These are phyloP conservation scores for Fusarium cyanostomum DNA, from an alignment of 2,329 filamentous ascomycete genomes.

Conservation along the genomic window DNA sequence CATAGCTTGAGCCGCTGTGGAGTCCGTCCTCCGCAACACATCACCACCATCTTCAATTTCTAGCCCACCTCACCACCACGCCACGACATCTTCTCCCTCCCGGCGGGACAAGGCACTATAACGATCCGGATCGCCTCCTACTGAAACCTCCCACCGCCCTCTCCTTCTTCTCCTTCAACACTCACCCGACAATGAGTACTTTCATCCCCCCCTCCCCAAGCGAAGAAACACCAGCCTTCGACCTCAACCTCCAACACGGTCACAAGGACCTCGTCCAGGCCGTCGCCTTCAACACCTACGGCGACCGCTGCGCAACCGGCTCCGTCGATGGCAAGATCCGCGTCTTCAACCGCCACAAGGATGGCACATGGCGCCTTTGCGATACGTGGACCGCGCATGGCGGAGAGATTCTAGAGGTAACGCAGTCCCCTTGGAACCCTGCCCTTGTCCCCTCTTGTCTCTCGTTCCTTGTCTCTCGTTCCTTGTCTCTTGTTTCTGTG, in stretches of 20 bases:
- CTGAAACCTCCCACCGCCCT: not conserved
- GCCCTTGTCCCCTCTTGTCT: conserved; percentile 12
- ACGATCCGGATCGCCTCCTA: not conserved
- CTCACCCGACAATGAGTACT: conserved; percentile 40
- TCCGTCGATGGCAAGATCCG: conserved; percentile 93
- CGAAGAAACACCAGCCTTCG: conserved; percentile 61
- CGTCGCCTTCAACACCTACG: conserved; percentile 91
- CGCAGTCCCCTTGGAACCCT: conserved; percentile 41
- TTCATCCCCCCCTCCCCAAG: conserved; percentile 48
- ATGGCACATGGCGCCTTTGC: conserved; percentile 79
- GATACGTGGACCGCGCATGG: conserved; percentile 93
- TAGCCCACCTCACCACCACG: conserved; percentile 15
- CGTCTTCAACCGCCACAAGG: conserved; percentile 86
- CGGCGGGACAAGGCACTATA: not conserved
- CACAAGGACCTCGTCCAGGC: conserved; percentile 85
- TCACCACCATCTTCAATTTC: conserved; percentile 25
- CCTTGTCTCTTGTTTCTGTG: conserved; percentile 11
- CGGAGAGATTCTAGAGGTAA: conserved; percentile 87
- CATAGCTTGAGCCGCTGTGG: conserved; percentile 40
- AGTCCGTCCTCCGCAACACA: conserved; percentile 36
- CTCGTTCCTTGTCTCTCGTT: conserved; percentile 1
- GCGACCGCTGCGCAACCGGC: conserved; percentile 88
- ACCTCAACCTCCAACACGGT: conserved; percentile 74
- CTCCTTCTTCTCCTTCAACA: not conserved
- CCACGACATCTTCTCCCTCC: conserved; percentile 6